Conservation (phyloP, 2,329 filamentous ascomycete genomes). For the Podosphaera aphanis region DNA sequence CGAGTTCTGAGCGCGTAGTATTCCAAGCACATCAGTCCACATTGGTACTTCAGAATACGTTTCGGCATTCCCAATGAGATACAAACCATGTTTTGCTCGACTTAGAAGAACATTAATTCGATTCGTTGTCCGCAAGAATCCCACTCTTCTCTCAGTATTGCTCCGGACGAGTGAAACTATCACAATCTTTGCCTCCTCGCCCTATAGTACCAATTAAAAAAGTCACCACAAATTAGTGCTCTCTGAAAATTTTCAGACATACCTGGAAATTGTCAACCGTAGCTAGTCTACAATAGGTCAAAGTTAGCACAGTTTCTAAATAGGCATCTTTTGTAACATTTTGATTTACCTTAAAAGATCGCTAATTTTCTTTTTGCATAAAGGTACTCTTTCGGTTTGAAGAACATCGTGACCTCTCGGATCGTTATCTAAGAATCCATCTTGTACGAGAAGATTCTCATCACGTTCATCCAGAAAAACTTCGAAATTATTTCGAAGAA, state of each 20-base stretch:
- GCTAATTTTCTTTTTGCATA: background rate
- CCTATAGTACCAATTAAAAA: conserved; percentile 35
- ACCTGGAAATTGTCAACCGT: conserved; percentile 52
- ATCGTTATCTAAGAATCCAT: conserved; percentile 1
- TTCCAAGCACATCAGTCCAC: conserved; percentile 35
- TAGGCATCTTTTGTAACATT: background rate
- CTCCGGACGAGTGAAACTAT: conserved; percentile 49
- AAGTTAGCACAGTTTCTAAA: conserved; percentile 3
- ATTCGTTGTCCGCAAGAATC: conserved; percentile 43
- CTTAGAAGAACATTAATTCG: conserved; percentile 44
- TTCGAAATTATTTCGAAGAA: conserved; percentile 5
- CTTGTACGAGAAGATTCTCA: background rate
- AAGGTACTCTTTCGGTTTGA: background rate
- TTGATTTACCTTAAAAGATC: background rate
- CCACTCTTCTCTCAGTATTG: conserved; percentile 32
- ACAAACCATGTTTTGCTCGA: conserved; percentile 43
- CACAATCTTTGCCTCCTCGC: conserved; percentile 44
- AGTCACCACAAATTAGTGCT: background rate
- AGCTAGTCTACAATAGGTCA: conserved; percentile 18
- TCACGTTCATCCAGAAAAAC: conserved; percentile 1
- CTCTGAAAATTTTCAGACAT: too few species aligned
- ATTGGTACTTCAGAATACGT: conserved; percentile 34
- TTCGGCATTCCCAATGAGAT: conserved; percentile 40
- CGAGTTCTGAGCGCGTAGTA: conserved; percentile 23
- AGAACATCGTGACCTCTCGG: background rate